Evolutionary conservation across 2,329 filamentous ascomycete genomes (phyloP).

Genomic region (Colletotrichum euphorbiae): DNA sequence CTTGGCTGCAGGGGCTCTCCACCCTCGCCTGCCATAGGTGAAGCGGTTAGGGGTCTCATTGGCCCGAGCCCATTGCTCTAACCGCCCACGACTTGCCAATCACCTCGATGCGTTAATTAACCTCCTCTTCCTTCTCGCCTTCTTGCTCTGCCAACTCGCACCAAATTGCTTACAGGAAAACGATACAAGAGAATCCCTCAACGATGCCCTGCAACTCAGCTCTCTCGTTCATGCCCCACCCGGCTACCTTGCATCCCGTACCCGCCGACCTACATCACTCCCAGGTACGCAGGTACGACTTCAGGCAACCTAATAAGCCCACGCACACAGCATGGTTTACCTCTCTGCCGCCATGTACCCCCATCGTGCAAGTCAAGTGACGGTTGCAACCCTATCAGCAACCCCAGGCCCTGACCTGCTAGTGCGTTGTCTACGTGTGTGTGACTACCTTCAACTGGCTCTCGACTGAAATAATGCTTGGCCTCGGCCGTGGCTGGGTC

Average conservation of each 20-base stretch:
- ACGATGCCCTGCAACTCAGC: not conserved
- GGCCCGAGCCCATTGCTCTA: conserved; percentile 48
- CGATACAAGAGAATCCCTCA: not conserved
- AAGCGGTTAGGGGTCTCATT: conserved; percentile 49
- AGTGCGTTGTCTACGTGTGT: conserved; percentile 25
- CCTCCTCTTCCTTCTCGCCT: conserved; percentile 20
- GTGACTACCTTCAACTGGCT: conserved; percentile 44
- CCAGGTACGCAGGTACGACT: not conserved
- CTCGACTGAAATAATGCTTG: conserved; percentile 43
- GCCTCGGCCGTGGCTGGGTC: conserved; percentile 49
- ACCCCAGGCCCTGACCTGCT: conserved; percentile 10
- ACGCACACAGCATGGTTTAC: not conserved
- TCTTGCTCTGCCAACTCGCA: not conserved
- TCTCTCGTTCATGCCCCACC: conserved; percentile 14
- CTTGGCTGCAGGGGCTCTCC: conserved; percentile 28
- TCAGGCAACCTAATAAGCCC: not conserved
- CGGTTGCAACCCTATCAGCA: conserved; percentile 10
- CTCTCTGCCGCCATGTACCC: conserved; percentile 7
- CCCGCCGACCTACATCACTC: conserved; percentile 31
- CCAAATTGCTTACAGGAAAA: conserved; percentile 33
- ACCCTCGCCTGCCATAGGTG: conserved; percentile 41
- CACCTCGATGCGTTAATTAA: conserved; percentile 42
- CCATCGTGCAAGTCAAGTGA: conserved; percentile 37
- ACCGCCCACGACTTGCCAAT: conserved; percentile 52
- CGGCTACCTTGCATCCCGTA: conserved; percentile 27